These are phyloP conservation scores for Neofusicoccum umdonicola DNA, from an alignment of 2,329 filamentous ascomycete species.

Conservation along the genomic window DNA sequence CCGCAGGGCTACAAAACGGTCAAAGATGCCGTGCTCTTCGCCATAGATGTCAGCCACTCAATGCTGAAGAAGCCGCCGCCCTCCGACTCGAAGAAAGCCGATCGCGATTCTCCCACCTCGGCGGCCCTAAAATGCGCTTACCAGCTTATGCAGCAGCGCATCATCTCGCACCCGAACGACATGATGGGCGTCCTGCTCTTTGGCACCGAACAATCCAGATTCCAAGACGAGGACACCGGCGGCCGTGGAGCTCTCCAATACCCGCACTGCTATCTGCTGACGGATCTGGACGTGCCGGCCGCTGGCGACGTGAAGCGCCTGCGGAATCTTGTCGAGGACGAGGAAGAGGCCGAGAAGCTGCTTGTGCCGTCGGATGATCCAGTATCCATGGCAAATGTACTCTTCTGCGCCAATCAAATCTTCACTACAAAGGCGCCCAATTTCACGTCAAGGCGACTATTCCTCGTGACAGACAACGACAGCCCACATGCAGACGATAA, in stretches of 20 bases:
- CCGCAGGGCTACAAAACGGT: slow-evolving; percentile 81
- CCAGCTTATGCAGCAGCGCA: slow-evolving; percentile 94
- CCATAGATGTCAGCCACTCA: slow-evolving; percentile 83
- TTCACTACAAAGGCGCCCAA: slow-evolving; percentile 95
- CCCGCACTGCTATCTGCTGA: slow-evolving; percentile 88
- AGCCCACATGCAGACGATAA: slow-evolving; percentile 75
- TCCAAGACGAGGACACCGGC: slow-evolving; percentile 64
- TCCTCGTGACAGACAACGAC: slow-evolving; percentile 94
- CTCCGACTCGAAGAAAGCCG: slow-evolving; percentile 66
- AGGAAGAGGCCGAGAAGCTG: slow-evolving; percentile 66
- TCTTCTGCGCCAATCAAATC: slow-evolving; percentile 94
- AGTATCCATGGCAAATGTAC: slow-evolving; percentile 79
- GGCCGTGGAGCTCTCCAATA: slow-evolving; percentile 63
- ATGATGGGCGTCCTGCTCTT: slow-evolving; percentile 96
- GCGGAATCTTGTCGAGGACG: slow-evolving; percentile 73
- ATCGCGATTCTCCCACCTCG: slow-evolving; percentile 72
- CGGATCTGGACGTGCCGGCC: slow-evolving; percentile 81
- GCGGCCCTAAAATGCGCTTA: slow-evolving; percentile 94
- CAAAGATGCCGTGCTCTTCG: slow-evolving; percentile 98
- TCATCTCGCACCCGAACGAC: slow-evolving; percentile 93
- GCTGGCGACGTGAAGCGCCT: slow-evolving; percentile 82
- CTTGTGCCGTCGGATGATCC: slow-evolving; percentile 67
- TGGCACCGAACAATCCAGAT: slow-evolving; percentile 81
- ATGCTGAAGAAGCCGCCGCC: slow-evolving; percentile 72
- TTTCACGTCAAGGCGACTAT: slow-evolving; percentile 88